A percentile compares a stretch with the other conserved stretches of the same genome.
Conservation (phyloP, 2,329 filamentous ascomycete genomes). For the Penicillium sp. region DNA sequence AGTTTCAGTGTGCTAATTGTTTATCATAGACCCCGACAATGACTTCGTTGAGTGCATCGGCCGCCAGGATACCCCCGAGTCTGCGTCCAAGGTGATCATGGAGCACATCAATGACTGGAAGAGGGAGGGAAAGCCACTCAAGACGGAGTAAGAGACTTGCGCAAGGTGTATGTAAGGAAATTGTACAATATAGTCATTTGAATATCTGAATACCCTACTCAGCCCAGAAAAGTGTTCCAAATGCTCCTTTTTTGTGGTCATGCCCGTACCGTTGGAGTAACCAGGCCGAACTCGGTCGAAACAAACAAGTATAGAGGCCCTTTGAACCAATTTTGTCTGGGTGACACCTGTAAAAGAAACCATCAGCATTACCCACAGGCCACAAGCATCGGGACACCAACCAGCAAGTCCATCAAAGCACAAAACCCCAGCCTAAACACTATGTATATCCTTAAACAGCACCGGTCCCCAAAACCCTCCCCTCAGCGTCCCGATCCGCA, state of each 20-base stretch:
- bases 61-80: constrained; percentile 81
- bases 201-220: constrained; percentile 26
- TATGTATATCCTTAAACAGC: background rate
- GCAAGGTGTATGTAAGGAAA: constrained; percentile 15
- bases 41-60: constrained; percentile 97
- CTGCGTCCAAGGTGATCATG: constrained; percentile 72
- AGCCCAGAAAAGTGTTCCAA: background rate
- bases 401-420: background rate
- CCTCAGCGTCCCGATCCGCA: constrained; percentile 57
- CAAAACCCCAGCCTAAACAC: background rate
- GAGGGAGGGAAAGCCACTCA: constrained; percentile 45
- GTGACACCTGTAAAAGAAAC: background rate
- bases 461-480: constrained; percentile 15
- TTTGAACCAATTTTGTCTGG: background rate
- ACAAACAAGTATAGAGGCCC: background rate
- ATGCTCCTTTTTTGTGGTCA: too few relatives aligned
- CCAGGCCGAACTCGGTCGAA: background rate
- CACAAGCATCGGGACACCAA: background rate
- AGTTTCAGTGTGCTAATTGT: constrained; percentile 2
- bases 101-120: constrained; percentile 77
- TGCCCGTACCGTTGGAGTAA: background rate
- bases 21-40: constrained; percentile 69
- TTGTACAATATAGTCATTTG: constrained; percentile 18
- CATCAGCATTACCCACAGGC: background rate
- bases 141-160: constrained; percentile 30